Evolutionary conservation across 768 basidiomycete species (phyloP), one percentile per base, ranked within the genome.

Genomic region (Crepidotus variabilis): DNA sequence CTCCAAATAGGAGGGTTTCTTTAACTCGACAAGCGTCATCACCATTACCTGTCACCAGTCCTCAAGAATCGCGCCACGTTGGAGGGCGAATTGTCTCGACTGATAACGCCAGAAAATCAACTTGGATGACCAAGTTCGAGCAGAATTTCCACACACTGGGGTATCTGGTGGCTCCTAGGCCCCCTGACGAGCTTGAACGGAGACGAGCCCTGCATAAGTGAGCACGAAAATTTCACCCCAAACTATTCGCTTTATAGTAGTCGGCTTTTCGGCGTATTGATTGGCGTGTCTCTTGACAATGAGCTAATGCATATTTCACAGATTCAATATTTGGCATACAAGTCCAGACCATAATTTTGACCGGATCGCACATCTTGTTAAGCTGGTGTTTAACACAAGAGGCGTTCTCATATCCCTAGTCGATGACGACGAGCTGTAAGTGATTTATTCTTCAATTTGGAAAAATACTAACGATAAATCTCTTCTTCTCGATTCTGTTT

Each of bases 291-390:
- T n/a, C n/a, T n/a, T 39, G 11, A 22, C 18, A 14, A 28, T 33
- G 32, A 3, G 3, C 16, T 51, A 24, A 45, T 55, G 24, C 48
- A 52, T 21, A 11, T 53, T 46, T 24, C 8, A 24, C 59, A 90
- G 92, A 61, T 95, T 92, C 75, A 93, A 94, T 62, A 89, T 97
- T 50, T 87, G 92, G 82, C 84, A 90, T 60, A 94, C 93, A 0
- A 85, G 86, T 14, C 77, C 86, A 8, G 95, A 98, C 68, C 76
- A 83, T 59, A 95, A 96, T 67, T 97, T 98, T 66, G 94, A 97
- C 70, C 84, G 95, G 16, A 95, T 97, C 61, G 91, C 87, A 14
- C 93, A 96, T 68, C 81, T 98, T 23, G 90, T 90, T 39, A 95
- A 95, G 72, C 75, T 97, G 39, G 95, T 98, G 6, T 98, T 98